Evolutionary conservation across 495 filamentous ascomycete species (phyloP), one percentile per base, ranked within the genome.

Genomic region (Evansstolkia leycettana): DNA sequence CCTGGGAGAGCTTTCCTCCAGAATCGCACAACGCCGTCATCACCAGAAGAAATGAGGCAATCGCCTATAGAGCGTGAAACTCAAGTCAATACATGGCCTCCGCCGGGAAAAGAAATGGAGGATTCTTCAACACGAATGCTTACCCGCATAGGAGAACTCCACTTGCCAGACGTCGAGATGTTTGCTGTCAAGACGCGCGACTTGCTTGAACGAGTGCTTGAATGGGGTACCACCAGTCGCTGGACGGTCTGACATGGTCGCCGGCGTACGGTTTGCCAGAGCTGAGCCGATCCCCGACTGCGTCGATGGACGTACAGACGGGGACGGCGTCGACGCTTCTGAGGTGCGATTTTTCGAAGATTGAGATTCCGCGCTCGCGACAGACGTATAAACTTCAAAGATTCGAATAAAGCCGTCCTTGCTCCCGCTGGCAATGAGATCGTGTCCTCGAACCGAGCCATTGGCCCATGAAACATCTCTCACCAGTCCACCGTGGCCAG

Each of bases 401-500:
- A 96, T 77, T 16, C 92, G 72, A 30, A 96, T 70, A 40, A 74
- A 75, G 2, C 90, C 88, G 51, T 99, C 90, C 52, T 88, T 87
- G 49, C 84, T 85, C 1, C 84, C 89, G 19, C 88, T 92, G 5
- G 90, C 92, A 43, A 96, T 70, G 35, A 94, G 65, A 51, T 99
- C 89, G 48, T 80, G 86, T 1, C 87, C 87, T 19, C 87, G 58
- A 26, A 83, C 79, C 45, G 84, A 86, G 11, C 85, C 85, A 34
- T 82, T 81, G 6, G 90, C 87, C 90, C 90, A 99, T 6, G 84
- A 77, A 3, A 95, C 78, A 48, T 94, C 88, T 34, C 88, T 69
- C n/a, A 99, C 81, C 27, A 96, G 62, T 0, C 76, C 75, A 2
- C 69, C 58, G 45, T 93, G 81, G 0, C 73, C 74, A 11, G 46